Base-by-base conservation (phyloP, 2,329 filamentous ascomycete genomes). In the Penicillium sp. region DNA sequence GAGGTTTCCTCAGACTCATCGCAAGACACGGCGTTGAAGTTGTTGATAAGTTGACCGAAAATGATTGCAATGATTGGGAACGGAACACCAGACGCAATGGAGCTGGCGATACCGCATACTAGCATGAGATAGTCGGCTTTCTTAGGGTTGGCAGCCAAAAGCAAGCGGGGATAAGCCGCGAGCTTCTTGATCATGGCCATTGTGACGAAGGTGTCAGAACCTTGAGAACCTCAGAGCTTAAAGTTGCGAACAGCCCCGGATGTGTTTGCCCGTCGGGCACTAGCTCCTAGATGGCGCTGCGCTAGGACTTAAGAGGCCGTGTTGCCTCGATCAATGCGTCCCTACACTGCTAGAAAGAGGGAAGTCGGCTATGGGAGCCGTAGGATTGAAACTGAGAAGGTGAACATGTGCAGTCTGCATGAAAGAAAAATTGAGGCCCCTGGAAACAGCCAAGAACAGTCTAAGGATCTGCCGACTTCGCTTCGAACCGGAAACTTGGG, bases 41-140 rank as follows among this genome's bases (percentile, higher is more conserved):
- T 66, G 53, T 75, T 69, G 45, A 74, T 64, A 13, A 75, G 63
- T 55, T 74, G 58, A 51, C 73, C 72, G 47, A 74, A 75, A 1
- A 74, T 49, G 42, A 75, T 71, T 16, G 66, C 71, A 24, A 75
- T 70, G 6, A 75, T 51, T 10, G 73, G 72, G 34, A 74, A 74
- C 4, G 73, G 72, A 1, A 75, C 69, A 36, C 73, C 73, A 8
- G 72, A 67, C 31, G 65, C 72, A 26, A 71, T 69, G 33, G 71
- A 66, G 33, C 52, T 60, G 9, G 60, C 41, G 21, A 69, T 61
- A 8, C 64, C 68, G 15, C 61, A 41, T n/a, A 66, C 33, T 9
- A 72, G 59, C 38, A 58, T 66, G 43, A 52, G 58, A 12, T 68
- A 31, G 26, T 72, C 69, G 36, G 58, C 38, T 44, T 59, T 65